A percentile compares a stretch with the other conserved stretches of the same genome.
phyloP scores from a whole-genome alignment of 2,329 filamentous ascomycete genomes.

The Hawksworthiomyces lignivorus region DNA sequence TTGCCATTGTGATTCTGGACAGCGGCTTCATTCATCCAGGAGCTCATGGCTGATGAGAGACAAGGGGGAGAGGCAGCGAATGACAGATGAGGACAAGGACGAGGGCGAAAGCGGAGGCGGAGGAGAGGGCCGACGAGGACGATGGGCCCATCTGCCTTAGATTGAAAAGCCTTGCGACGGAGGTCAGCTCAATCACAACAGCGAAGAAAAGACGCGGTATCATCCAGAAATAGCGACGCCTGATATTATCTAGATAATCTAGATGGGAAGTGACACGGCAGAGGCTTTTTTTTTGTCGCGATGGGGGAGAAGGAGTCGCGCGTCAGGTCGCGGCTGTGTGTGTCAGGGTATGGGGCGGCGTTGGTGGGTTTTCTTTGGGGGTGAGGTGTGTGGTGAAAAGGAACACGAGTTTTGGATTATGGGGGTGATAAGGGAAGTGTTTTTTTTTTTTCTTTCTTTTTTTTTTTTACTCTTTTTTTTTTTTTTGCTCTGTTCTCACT shows the following conservation, averaged over 20 bases:
- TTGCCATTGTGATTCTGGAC: slow-evolving; percentile 64
- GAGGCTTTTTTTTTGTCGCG: slow-evolving; percentile 27
- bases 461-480: background rate
- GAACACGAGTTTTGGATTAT: slow-evolving; percentile 3
- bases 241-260: slow-evolving; percentile 27
- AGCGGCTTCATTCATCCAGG: slow-evolving; percentile 64
- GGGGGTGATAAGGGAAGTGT: slow-evolving; percentile 5
- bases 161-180: slow-evolving; percentile 28
- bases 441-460: background rate
- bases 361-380: slow-evolving; percentile 17
- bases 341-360: slow-evolving; percentile 26
- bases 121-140: slow-evolving; percentile 2
- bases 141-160: slow-evolving; percentile 35
- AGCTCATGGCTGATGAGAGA: slow-evolving; percentile 48
- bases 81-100: slow-evolving; percentile 1
- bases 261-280: slow-evolving; percentile 40
- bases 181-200: slow-evolving; percentile 37
- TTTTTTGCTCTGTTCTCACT: too few species aligned
- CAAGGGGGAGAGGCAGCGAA: slow-evolving; percentile 20
- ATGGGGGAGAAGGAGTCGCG: slow-evolving; percentile 31
- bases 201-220: slow-evolving; percentile 24
- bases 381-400: slow-evolving; percentile 9
- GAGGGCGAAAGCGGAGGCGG: background rate
- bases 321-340: slow-evolving; percentile 33
- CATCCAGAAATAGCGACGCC: slow-evolving; percentile 33